Evolutionary conservation across 768 basidiomycete genomes (phyloP), one percentile per base, ranked within the genome.

Genomic region (Termitomyces sp.): DNA sequence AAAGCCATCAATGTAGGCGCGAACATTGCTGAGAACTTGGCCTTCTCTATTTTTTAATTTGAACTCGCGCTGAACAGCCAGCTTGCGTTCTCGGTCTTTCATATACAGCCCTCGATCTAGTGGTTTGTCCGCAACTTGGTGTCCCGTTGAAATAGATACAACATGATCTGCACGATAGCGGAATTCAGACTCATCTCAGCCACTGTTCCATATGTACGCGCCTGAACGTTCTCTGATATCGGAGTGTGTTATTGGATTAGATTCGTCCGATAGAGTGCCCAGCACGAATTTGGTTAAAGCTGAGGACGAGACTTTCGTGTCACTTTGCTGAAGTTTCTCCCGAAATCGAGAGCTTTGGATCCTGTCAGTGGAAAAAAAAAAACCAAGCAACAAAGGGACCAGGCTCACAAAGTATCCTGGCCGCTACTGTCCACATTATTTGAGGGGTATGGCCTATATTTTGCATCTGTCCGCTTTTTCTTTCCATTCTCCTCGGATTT

Each of bases 181-280:
- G 6, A 30, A 34, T 22, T 48, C 14, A 53, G 42, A 17, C 42
- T 26, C 28, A 17, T 42, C 26, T 17, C 5, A 30, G 38, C 22
- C 21, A 19, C 26, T 42, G 14, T 14, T 51, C 28, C 53, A 46
- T 35, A 37, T 37, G 49, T 48, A 54, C 76, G 47, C 45, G 84
- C 88, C 85, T 65, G 85, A 75, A 56, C 85, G 80, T 41, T 83
- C 72, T 50, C 71, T 72, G 56, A 82, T 78, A 64, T 87, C 79
- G 1, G 85, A 84, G 61, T 88, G 84, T 1, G 89, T 90, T 49
- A 93, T 89, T 1, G 91, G 91, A 65, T 93, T 93, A 10, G 79
- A 78, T 51, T 77, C 71, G 57, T 87, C 78, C 15, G 75, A 66
- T 44, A 93, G 74, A 0, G 84, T 88, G 28, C 70, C 75, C 41